Evolutionary conservation across 805 yeast species (phyloP), one percentile per base, ranked within the genome.

Genomic region (Ogataea nonfermentans): DNA sequence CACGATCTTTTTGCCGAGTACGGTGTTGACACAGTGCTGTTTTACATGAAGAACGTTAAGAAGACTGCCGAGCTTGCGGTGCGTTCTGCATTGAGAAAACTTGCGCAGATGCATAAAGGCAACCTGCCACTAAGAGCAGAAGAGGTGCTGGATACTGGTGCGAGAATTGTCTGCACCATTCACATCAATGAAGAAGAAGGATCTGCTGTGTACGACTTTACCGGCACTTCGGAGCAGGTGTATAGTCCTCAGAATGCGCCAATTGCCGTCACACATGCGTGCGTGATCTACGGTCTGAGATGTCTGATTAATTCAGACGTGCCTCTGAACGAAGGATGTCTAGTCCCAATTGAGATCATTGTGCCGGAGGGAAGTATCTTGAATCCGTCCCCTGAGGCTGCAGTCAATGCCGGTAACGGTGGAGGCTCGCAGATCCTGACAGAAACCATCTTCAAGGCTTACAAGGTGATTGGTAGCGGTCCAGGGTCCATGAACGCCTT

Each of bases 401-500:
- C 62, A 22, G 62, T 57, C 14, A 46, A 49, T 12, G 62, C 65
- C 29, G 80, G 79, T 29, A 77, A 76, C 49, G 79, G 77, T 11
- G 81, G 85, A 63, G 89, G 96, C 1, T 82, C 95, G 2, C 96
- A 90, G 62, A 74, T 95, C 50, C 78, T 90, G 24, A 86, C 91
- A 0, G 96, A 87, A 61, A 89, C 83, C 4, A 74, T 90, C 22
- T 69, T 89, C 54, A 81, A 79, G 52, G 91, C 96, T 0, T 87
- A 87, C 57, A 73, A 76, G 40, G 83, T 87, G 4, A 79, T 84
- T 56, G 95, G 95, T 2, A 95, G 88, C 43, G 85, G 95, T 1
- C 95, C 87, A 57, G 95, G 96, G 20, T 88, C 91, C 41, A 84
- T 93, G 65, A 89, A 89, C 63, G 87, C 86, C 61, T 71, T 89